Base-by-base conservation (phyloP, 495 filamentous ascomycete species). In the Mytilinidion resinicola region DNA sequence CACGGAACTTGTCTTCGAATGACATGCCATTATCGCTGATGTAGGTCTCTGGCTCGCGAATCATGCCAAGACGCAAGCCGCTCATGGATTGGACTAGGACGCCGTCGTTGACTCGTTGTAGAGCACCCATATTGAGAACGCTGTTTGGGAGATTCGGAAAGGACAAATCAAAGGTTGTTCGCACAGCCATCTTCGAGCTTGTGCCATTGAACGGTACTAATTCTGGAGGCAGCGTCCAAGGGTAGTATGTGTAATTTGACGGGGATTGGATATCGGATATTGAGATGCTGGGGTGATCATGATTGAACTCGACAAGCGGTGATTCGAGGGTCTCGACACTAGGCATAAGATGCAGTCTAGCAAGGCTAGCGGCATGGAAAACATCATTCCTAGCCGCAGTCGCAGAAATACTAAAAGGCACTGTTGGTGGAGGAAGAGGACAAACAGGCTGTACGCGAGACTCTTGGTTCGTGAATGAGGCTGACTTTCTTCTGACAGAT, bases 351-450 rank as follows among this genome's bases (percentile, higher is more conserved):
- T 96, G 87, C 42, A 96, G 75, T 3, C 90, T 83, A 21, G 90
- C 86, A 55, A 98, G 78, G 54, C 84, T 87, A 10, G 93, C 89
- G 4, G 95, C 92, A 67, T 96, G 91, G 66, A 93, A 98, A 12
- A 96, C 76, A 66, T 97, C 90, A n/a, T 79, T 72, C 51, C 95
- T 83, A 3, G 89, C 86, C 35, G 91, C 91, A 17, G 86, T 91
- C 8, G 83, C 79, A 20, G 92, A 96, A 15, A 88, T 77, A 6
- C 81, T 85, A 30, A 95, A 78, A 1, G 84, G 82, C 15, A 82
- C 68, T 8, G 75, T 70, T 9, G 71, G 51, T 20, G 83, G 84
- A 12, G 83, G 79, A 5, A 77, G 68, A 57, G 83, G 85, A 66
- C 89, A 96, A 30, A 51, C 49, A 4, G 62, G 59, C 37, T 63